Conservation (phyloP, 2,329 filamentous ascomycete genomes). For the Scedosporium boydii region DNA sequence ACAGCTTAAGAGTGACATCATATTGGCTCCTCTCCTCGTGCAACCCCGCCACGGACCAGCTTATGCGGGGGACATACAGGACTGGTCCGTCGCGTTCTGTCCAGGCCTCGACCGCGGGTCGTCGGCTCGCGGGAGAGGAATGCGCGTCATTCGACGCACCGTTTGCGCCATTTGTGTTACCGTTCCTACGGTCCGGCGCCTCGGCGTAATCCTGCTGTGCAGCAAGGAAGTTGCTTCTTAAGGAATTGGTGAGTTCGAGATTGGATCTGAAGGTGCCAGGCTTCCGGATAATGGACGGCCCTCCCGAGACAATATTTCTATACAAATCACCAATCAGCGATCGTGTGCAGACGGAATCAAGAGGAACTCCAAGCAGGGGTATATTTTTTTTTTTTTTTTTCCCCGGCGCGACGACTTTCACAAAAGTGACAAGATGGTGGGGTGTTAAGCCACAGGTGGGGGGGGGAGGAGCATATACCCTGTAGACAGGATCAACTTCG, state of each 20-base stretch:
- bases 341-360: background rate
- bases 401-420: background rate
- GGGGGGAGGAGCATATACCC: slow-evolving; percentile 47
- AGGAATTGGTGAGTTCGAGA: slow-evolving; percentile 79
- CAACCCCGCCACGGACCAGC: slow-evolving; percentile 61
- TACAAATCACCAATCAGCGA: background rate
- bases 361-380: background rate
- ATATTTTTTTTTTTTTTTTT: background rate
- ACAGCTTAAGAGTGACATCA: slow-evolving; percentile 91
- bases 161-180: slow-evolving; percentile 18
- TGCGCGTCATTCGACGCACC: slow-evolving; percentile 7
- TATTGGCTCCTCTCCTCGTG: slow-evolving; percentile 77
- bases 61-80: slow-evolving; percentile 70
- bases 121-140: slow-evolving; percentile 15
- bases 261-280: slow-evolving; percentile 76
- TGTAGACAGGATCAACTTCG: slow-evolving; percentile 77
- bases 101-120: slow-evolving; percentile 45
- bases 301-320: slow-evolving; percentile 74
- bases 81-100: slow-evolving; percentile 51
- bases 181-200: background rate
- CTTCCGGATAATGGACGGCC: slow-evolving; percentile 75
- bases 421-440: background rate
- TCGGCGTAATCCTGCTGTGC: slow-evolving; percentile 54
- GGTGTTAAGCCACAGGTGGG: background rate
- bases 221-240: slow-evolving; percentile 72